These are phyloP conservation scores for Glycyrrhiza uralensis DNA, from an alignment of 306 rosid species.

Conservation along the genomic window DNA sequence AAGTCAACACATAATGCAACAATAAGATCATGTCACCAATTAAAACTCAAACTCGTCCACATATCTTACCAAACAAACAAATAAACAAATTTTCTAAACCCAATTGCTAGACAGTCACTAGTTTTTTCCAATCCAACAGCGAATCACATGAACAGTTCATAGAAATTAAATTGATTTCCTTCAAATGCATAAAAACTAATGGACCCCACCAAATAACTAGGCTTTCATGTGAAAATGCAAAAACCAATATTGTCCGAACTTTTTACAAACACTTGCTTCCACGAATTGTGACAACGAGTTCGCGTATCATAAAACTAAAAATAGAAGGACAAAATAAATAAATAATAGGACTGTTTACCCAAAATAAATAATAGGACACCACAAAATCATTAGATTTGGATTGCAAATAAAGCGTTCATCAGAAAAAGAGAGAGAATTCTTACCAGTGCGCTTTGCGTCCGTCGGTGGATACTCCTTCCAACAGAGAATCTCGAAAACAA, in stretches of 20 bases:
- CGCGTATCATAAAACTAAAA: background rate
- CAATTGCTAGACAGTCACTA: background rate
- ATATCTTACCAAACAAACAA: background rate
- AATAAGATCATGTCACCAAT: background rate
- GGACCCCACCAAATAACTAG: background rate
- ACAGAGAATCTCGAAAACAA: slow-evolving; percentile 85
- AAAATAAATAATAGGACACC: too few species aligned
- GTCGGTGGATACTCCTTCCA: slow-evolving; percentile 70
- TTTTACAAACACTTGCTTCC: slow-evolving; percentile 12
- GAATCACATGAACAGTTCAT: background rate
- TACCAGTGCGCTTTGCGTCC: slow-evolving; percentile 93
- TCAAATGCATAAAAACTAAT: background rate
- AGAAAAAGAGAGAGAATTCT: slow-evolving; percentile 20
- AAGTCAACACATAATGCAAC: slow-evolving; percentile 19
- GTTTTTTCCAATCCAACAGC: background rate
- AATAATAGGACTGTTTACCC: background rate
- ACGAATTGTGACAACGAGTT: background rate
- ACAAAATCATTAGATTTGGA: background rate
- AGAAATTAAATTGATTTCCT: background rate
- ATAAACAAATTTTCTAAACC: background rate
- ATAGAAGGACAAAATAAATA: background rate
- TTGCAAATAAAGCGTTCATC: background rate
- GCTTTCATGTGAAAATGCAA: slow-evolving; percentile 5
- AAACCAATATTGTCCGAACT: slow-evolving; percentile 17
- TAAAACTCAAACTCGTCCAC: background rate